Percentiles rank a stretch among this genome's conserved stretches.
These are phyloP conservation scores for Pezicula neosporulosa DNA, from an alignment of 2,329 filamentous ascomycete genomes.

Conservation along the genomic window DNA sequence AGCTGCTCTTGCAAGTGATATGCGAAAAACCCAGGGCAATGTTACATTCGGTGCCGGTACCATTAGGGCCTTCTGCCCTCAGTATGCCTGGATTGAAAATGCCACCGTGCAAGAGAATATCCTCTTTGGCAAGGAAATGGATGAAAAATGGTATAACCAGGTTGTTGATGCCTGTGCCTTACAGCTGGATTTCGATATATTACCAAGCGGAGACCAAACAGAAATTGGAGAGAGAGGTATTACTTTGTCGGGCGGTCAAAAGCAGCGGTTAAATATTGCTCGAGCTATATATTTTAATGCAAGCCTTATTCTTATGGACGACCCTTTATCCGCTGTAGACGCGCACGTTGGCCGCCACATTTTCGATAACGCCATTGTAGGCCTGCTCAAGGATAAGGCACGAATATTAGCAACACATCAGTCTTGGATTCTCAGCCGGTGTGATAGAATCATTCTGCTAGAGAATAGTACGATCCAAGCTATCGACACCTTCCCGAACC, in stretches of 20 bases:
- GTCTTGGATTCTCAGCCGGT: constrained; percentile 61
- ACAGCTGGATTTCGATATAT: constrained; percentile 57
- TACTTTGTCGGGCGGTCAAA: constrained; percentile 62
- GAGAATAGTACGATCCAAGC: constrained; percentile 59
- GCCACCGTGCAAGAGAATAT: constrained; percentile 45
- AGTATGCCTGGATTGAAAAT: constrained; percentile 70
- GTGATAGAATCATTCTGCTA: constrained; percentile 65
- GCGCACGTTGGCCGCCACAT: constrained; percentile 36
- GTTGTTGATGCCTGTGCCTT: constrained; percentile 64
- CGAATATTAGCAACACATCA: constrained; percentile 67
- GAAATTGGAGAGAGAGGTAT: constrained; percentile 68
- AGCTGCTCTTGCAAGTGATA: constrained; percentile 62
- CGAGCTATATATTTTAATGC: constrained; percentile 38
- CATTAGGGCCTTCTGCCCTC: constrained; percentile 60
- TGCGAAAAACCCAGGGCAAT: constrained; percentile 53
- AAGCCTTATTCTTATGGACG: constrained; percentile 30
- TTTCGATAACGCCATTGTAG: constrained; percentile 68
- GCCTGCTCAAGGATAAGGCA: constrained; percentile 61
- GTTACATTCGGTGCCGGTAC: constrained; percentile 48
- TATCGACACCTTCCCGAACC: constrained; percentile 60
- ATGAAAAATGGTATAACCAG: constrained; percentile 56
- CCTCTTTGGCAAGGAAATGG: constrained; percentile 30
- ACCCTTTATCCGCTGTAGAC: constrained; percentile 32
- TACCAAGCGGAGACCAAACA: constrained; percentile 59
- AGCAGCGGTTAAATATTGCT: constrained; percentile 65